These are phyloP conservation scores for Penicillium sp. DNA, from an alignment of 2,329 filamentous ascomycete species.

Conservation along the genomic window DNA sequence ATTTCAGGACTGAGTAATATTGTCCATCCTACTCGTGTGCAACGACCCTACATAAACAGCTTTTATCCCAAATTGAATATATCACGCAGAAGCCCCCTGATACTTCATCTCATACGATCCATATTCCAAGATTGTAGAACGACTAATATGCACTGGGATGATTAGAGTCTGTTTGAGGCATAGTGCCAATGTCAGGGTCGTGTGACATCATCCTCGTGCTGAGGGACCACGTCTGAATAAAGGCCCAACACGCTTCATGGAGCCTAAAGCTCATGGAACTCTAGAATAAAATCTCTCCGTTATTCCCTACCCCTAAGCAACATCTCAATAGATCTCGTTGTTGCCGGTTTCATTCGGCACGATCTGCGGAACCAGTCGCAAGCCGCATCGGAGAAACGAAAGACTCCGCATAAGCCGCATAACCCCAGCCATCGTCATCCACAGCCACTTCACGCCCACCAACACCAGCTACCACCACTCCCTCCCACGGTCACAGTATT, in stretches of 20 bases:
- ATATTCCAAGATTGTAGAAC: background rate
- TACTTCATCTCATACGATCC: background rate
- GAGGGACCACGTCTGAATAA: background rate
- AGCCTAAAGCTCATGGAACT: background rate
- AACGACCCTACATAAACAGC: no score
- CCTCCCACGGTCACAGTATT: background rate
- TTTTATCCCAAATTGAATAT: no score
- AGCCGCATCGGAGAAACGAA: slow-evolving; percentile 29
- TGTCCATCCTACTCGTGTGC: background rate
- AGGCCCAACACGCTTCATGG: no score
- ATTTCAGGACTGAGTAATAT: background rate
- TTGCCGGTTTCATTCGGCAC: background rate
- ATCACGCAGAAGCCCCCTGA: no score
- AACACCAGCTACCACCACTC: background rate
- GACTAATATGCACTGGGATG: background rate
- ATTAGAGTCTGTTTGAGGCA: background rate
- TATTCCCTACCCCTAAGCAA: background rate
- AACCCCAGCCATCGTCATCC: slow-evolving; percentile 15
- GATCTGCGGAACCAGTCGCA: slow-evolving; percentile 6
- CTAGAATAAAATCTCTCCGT: background rate
- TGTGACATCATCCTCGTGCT: slow-evolving; percentile 25
- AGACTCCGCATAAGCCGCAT: slow-evolving; percentile 16
- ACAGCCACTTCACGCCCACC: slow-evolving; percentile 2
- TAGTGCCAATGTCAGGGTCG: slow-evolving; percentile 6
- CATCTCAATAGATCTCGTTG: background rate